Evolutionary conservation across 2,329 filamentous ascomycete genomes (phyloP), one percentile per base, ranked within the genome.

Genomic region (Calonectria fujianensis): DNA sequence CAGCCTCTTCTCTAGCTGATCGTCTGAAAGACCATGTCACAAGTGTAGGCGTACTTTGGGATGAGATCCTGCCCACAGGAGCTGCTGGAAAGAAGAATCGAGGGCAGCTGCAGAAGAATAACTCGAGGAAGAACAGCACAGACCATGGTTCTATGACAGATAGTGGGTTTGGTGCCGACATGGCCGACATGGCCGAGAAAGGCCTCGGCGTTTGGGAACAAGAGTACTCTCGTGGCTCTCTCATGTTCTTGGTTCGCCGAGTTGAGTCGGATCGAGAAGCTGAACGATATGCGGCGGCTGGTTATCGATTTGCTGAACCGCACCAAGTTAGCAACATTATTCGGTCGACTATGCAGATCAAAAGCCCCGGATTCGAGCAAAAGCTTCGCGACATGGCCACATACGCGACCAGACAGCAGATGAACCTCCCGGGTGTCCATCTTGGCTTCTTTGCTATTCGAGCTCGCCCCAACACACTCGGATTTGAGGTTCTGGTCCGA

Each of bases 181-280:
- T 86, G 16, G 84, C 85, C 16, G 84, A 85, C 32, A 75, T 86
- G 16, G 84, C 83, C 1, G 88, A 90, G 76, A 88, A 88, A 75
- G 87, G 85, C 0, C 66, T 84, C 37, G 71, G 76, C 24, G 70
- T 77, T 6, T 77, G 76, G 57, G 75, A 81, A 31, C 79, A 84
- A 20, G 82, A 85, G 37, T 89, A 92, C 48, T 94, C 94, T 5
- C 92, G 92, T 74, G 95, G 96, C 0, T 95, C 96, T 69, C 89
- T 97, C 59, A 91, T 98, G 83, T 96, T 97, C 79, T 89, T 97
- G 13, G 93, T 96, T 8, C 93, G 93, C 14, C 89, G 89, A 54
- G 88, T 94, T 2, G 87, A 89, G 41, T 87, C 85, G 41, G 87
- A 87, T 41, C 86, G 89, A 0, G 94, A 96, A 45, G 88, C 90